phyloP scores from a whole-genome alignment of 2,329 filamentous ascomycete species.

The Ophiognomonia clavigignenti-juglandacearum region DNA sequence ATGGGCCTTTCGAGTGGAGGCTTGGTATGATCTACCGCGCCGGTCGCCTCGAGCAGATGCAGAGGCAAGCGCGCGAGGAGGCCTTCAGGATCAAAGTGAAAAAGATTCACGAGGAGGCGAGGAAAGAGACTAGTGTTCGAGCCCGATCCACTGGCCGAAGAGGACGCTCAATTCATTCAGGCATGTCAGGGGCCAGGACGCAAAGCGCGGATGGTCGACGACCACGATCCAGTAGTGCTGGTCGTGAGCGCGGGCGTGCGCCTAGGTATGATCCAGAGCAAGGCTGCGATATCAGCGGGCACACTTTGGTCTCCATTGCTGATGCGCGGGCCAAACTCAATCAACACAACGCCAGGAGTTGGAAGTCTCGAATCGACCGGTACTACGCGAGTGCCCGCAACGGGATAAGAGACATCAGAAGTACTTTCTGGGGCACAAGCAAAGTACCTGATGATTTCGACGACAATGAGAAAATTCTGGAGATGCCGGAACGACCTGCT shows the following conservation, averaged over 20 bases:
- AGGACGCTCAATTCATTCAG: conserved; percentile 27
- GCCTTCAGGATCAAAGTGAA: conserved; percentile 85
- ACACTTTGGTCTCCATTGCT: conserved; percentile 66
- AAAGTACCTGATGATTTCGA: conserved; percentile 76
- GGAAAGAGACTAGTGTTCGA: conserved; percentile 48
- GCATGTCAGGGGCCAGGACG: conserved; percentile 41
- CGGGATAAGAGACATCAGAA: conserved; percentile 73
- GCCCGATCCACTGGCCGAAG: conserved; percentile 48
- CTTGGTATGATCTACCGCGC: conserved; percentile 89
- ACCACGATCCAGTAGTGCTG: conserved; percentile 28
- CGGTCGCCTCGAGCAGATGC: conserved; percentile 83
- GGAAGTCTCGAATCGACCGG: conserved; percentile 85
- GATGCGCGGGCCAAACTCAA: conserved; percentile 74
- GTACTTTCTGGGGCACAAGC: conserved; percentile 76
- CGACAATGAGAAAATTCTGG: conserved; percentile 78
- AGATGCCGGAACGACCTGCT: conserved; percentile 78
- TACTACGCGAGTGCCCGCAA: conserved; percentile 64
- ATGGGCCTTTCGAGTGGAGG: conserved; percentile 97
- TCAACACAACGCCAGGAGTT: conserved; percentile 79
- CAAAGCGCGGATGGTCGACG: conserved; percentile 49
- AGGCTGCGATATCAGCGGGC: conserved; percentile 65
- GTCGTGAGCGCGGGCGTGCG: conserved; percentile 34
- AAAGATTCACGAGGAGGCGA: conserved; percentile 66
- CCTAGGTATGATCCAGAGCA: conserved; percentile 78
- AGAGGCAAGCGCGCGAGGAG: conserved; percentile 83